Evolutionary conservation across 2,329 filamentous ascomycete species (phyloP).

Genomic region (Phyllosticta citrichinensis): DNA sequence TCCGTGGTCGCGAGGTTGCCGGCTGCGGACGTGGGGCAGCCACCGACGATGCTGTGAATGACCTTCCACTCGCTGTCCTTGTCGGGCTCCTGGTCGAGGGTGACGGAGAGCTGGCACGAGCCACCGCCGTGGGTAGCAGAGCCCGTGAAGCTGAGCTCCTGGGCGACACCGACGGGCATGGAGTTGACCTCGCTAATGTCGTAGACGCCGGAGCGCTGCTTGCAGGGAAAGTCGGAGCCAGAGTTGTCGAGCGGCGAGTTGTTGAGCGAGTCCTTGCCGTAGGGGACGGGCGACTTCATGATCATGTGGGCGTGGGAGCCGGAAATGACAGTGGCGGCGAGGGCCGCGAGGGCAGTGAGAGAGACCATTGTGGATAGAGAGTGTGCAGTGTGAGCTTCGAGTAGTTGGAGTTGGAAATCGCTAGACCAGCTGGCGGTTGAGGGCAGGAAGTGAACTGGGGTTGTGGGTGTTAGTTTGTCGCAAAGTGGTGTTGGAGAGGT

Average conservation of each 20-base stretch:
- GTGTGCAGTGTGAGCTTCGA: not conserved
- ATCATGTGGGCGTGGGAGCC: conserved; percentile 64
- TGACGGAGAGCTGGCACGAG: conserved; percentile 81
- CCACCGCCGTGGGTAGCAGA: conserved; percentile 78
- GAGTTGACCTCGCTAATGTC: conserved; percentile 39
- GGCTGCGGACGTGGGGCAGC: conserved; percentile 53
- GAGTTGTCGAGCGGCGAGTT: conserved; percentile 54
- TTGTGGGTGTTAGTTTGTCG: not conserved
- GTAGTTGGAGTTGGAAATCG: conserved; percentile 1
- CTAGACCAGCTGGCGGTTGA: conserved; percentile 8
- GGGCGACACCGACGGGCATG: conserved; percentile 44
- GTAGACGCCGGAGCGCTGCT: conserved; percentile 42
- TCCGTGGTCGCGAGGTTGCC: conserved; percentile 49
- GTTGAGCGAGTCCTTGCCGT: conserved; percentile 33
- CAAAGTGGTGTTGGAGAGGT: not conserved
- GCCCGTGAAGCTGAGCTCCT: conserved; percentile 19
- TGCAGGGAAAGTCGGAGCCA: conserved; percentile 76
- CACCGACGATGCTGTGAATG: conserved; percentile 77
- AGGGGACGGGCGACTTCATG: conserved; percentile 60
- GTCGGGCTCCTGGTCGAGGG: conserved; percentile 55
- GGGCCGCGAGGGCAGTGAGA: conserved; percentile 41
- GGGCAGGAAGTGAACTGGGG: not conserved
- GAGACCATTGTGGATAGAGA: conserved; percentile 37
- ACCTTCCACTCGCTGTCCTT: conserved; percentile 63
- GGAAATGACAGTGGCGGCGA: conserved; percentile 45